Conservation (phyloP, 2,329 filamentous ascomycete species). For the Emmonsiellopsis sp. region DNA sequence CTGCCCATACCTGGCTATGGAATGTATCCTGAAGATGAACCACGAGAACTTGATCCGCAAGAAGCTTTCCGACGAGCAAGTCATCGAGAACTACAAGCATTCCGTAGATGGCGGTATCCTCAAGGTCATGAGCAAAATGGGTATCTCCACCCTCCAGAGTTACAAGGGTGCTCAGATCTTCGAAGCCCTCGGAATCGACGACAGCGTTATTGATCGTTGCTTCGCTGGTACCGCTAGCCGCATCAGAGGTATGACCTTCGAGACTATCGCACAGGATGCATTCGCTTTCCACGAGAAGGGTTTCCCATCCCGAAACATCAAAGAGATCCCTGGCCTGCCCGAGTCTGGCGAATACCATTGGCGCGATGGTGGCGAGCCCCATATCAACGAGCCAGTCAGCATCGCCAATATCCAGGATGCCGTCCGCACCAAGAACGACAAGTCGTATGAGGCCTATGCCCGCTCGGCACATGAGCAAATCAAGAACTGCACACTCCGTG, state of each 20-base stretch:
- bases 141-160: slow-evolving; percentile 88
- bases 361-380: slow-evolving; percentile 90
- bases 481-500: slow-evolving; percentile 89
- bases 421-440: slow-evolving; percentile 93
- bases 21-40: slow-evolving; percentile 95
- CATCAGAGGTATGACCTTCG: slow-evolving; percentile 89
- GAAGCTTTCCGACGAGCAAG: slow-evolving; percentile 68
- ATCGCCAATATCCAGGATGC: slow-evolving; percentile 97
- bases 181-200: slow-evolving; percentile 87
- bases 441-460: slow-evolving; percentile 95
- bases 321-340: slow-evolving; percentile 66
- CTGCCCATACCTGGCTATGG: slow-evolving; percentile 90
- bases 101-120: slow-evolving; percentile 93
- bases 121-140: slow-evolving; percentile 99
- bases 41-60: slow-evolving; percentile 87
- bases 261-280: slow-evolving; percentile 85
- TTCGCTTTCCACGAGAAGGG: slow-evolving; percentile 93
- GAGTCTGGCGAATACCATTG: slow-evolving; percentile 98
- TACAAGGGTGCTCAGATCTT: slow-evolving; percentile 99
- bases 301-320: slow-evolving; percentile 70
- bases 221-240: slow-evolving; percentile 91
- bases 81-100: slow-evolving; percentile 94
- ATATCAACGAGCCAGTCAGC: slow-evolving; percentile 87
- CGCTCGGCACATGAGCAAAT: slow-evolving; percentile 90
- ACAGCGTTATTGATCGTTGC: slow-evolving; percentile 84